Evolutionary conservation across 2,329 filamentous ascomycete genomes (phyloP).

Genomic region (Botryotinia narcissicola): DNA sequence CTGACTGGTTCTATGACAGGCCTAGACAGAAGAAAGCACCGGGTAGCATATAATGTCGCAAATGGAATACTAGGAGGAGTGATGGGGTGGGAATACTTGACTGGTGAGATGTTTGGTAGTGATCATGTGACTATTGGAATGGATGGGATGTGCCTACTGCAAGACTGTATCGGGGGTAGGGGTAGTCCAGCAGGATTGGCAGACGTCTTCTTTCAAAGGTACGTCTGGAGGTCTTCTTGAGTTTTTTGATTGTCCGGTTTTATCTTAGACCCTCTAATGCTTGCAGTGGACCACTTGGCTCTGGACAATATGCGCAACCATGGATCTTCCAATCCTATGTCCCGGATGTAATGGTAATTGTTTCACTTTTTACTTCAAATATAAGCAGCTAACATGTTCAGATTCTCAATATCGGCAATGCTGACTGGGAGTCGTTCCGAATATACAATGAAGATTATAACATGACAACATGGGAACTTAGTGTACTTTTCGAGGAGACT

Average conservation of each 20-base stretch:
- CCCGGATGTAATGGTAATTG: slow-evolving; percentile 39
- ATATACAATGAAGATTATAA: slow-evolving; percentile 36
- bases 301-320: slow-evolving; percentile 36
- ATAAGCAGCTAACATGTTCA: slow-evolving; percentile 18
- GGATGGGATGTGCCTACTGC: slow-evolving; percentile 40
- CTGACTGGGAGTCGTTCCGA: slow-evolving; percentile 38
- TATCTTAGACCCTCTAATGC: not conserved
- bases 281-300: slow-evolving; percentile 33
- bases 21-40: slow-evolving; percentile 19
- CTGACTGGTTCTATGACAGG: slow-evolving; percentile 31
- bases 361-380: not conserved
- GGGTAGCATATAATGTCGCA: slow-evolving; percentile 16
- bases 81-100: slow-evolving; percentile 40
- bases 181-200: slow-evolving; percentile 33
- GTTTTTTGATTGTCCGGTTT: not conserved
- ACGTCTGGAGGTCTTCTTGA: slow-evolving; percentile 27
- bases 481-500: slow-evolving; percentile 37
- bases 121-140: slow-evolving; percentile 39
- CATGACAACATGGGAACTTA: slow-evolving; percentile 35
- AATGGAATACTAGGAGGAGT: slow-evolving; percentile 30
- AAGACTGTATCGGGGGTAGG: slow-evolving; percentile 38
- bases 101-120: slow-evolving; percentile 41
- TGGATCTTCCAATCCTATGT: slow-evolving; percentile 41
- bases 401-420: slow-evolving; percentile 39
- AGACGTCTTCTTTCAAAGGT: slow-evolving; percentile 36